These are phyloP conservation scores for Nepenthes alata DNA, from an alignment of 179 eudicot species.

Conservation along the genomic window DNA sequence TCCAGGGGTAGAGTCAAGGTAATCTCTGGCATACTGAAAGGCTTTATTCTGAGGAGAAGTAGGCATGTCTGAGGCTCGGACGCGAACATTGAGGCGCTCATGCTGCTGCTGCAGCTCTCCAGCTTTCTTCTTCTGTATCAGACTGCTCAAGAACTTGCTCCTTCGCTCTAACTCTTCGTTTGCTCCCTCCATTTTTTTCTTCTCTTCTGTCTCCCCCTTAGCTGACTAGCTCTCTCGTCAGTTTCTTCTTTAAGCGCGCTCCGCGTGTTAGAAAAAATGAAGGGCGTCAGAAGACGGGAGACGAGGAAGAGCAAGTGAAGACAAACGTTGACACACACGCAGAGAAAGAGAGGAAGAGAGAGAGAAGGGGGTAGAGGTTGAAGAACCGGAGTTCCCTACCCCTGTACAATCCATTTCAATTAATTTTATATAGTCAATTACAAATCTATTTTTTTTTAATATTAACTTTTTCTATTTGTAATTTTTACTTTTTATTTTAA, in stretches of 20 bases:
- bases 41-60: conserved; percentile 50
- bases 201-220: not conserved
- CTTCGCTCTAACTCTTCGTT: conserved; percentile 71
- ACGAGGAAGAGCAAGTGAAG: not conserved
- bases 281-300: no score
- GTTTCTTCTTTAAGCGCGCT: not conserved
- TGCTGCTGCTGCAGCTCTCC: conserved; percentile 31
- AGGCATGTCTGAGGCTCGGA: conserved; percentile 77
- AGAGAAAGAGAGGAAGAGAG: not conserved
- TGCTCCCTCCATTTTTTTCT: conserved; percentile 38
- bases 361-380: not conserved
- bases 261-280: not conserved
- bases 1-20: conserved; percentile 48
- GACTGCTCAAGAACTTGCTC: conserved; percentile 66
- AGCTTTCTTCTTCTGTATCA: conserved; percentile 63
- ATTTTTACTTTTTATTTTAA: no score
- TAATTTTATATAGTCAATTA: no score
- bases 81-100: conserved; percentile 41
- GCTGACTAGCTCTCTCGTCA: not conserved
- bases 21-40: conserved; percentile 50
- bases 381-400: no score
- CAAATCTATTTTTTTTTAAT: no score
- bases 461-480: no score
- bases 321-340: not conserved
- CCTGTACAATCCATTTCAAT: no score